Percentiles rank a stretch among this genome's conserved stretches.
Conservation (phyloP, 257 asterid genomes). For the Fraxinus americana region DNA sequence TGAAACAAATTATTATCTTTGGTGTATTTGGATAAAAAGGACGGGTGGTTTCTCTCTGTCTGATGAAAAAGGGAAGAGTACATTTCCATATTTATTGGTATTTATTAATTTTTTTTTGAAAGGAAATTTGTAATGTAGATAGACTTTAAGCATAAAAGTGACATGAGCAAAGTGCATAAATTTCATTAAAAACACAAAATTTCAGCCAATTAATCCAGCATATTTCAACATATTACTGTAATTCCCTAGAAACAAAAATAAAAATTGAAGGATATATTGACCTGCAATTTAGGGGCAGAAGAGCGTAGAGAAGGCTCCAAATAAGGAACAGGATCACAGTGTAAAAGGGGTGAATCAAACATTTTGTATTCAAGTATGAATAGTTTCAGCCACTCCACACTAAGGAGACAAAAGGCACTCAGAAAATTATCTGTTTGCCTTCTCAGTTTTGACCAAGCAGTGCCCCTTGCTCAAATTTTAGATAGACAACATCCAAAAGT, state of each 20-base stretch:
- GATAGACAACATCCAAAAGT: conserved; percentile 6
- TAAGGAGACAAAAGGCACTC: conserved; percentile 36
- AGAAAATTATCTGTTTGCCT: conserved; percentile 23
- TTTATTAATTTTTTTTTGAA: too few relatives aligned
- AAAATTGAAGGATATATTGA: background rate
- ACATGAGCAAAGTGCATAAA: background rate
- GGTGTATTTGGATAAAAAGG: too few relatives aligned
- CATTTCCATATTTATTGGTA: too few relatives aligned
- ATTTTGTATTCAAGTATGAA: conserved; percentile 15
- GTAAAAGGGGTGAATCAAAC: background rate
- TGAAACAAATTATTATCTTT: too few relatives aligned
- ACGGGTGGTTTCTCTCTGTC: too few relatives aligned
- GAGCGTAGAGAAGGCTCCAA: background rate
- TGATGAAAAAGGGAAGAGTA: too few relatives aligned
- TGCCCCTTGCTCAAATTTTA: background rate
- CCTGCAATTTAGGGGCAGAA: background rate
- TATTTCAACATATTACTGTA: background rate
- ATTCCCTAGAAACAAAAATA: background rate
- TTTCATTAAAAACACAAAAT: background rate
- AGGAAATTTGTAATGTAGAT: too few relatives aligned
- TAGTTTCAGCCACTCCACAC: conserved; percentile 30
- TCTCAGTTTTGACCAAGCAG: too few relatives aligned
- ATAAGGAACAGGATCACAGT: background rate
- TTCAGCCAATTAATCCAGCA: background rate
- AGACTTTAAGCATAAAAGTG: too few relatives aligned